phyloP scores from a whole-genome alignment of 2,329 filamentous ascomycete species.

The Chrysoporthe deuterocubensis region DNA sequence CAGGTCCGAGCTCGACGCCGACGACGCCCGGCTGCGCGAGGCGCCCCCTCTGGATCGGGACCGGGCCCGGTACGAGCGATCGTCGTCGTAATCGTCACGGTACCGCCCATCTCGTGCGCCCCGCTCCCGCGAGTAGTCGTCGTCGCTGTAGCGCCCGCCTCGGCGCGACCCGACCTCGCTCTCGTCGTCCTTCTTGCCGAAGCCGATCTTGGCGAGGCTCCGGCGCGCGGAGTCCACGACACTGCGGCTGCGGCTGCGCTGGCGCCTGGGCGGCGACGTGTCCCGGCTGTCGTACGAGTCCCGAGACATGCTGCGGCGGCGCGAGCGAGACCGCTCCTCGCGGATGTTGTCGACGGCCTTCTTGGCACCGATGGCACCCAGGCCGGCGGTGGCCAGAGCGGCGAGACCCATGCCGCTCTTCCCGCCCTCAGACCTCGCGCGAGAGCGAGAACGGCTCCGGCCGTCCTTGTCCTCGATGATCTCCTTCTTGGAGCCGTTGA shows the following conservation, averaged over 20 bases:
- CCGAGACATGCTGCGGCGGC: slow-evolving; percentile 43
- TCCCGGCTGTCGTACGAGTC: slow-evolving; percentile 52
- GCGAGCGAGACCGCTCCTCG: slow-evolving; percentile 53
- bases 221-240: slow-evolving; percentile 67
- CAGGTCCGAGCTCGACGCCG: slow-evolving; percentile 58
- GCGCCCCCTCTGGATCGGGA: slow-evolving; percentile 45
- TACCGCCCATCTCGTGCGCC: slow-evolving; percentile 42
- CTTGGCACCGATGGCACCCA: slow-evolving; percentile 65
- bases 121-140: slow-evolving; percentile 51
- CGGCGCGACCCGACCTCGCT: slow-evolving; percentile 33
- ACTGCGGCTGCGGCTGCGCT: slow-evolving; percentile 65
- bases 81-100: slow-evolving; percentile 50
- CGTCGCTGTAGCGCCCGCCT: slow-evolving; percentile 43
- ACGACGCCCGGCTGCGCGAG: slow-evolving; percentile 40
- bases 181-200: slow-evolving; percentile 52
- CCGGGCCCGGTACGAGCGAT: slow-evolving; percentile 45
- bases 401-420: slow-evolving; percentile 58
- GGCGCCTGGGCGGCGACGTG: slow-evolving; percentile 45
- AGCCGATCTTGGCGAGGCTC: slow-evolving; percentile 63
- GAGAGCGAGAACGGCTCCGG: slow-evolving; percentile 72
- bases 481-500: slow-evolving; percentile 76
- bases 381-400: slow-evolving; percentile 64
- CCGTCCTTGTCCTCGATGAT: slow-evolving; percentile 65
- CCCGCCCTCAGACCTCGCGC: slow-evolving; percentile 66
- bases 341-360: slow-evolving; percentile 52